Base-by-base conservation (phyloP, 2,329 filamentous ascomycete species). In the Fusarium circinatum region DNA sequence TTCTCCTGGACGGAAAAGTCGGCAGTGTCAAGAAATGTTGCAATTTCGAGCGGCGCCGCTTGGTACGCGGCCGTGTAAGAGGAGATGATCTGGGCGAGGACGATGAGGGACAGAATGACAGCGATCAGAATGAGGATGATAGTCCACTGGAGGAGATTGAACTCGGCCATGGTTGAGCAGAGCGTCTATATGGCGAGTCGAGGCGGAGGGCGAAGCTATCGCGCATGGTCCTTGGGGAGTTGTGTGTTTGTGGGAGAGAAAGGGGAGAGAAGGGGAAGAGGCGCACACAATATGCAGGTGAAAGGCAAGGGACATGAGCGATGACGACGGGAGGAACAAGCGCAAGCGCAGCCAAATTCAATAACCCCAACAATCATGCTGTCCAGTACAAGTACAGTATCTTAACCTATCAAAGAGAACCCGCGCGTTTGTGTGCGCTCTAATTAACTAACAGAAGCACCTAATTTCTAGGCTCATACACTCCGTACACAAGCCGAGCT, bases 1-100 rank as follows among this genome's bases (percentile, higher is more conserved):
- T 91, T 91, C 79, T 92, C 90, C 74, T 87, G 84, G 55, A 90
- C 84, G 44, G 89, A 93, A 76, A 86, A 89, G 79, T 91, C 89
- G 76, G 90, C 85, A 22, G 87, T 85, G 77, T 91, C 89, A 76
- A 91, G 80, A 75, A 91, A 89, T 65, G 85, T 85, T 66, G 82
- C 81, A 62, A 91, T 85, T 80, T 92, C 89, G 71, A 83, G 84
- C 34, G 90, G 89, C 34, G 90, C 90, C 41, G 84, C 86, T 48
- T 86, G 78, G 80, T 90, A 92, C 24, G 89, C 90, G 66, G 84
- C 80, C 58, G 85, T 85, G 79, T 90, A 90, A 58, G 85, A 85
- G 72, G 85, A 83, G 62, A 85, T 79, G 70, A 86, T 84, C 78
- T 90, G 88, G 66, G 81, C 83, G 77, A 89, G 82, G 72, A 91